Conservation (phyloP, 2,329 filamentous ascomycete species). For the Orbilia brochopaga region DNA sequence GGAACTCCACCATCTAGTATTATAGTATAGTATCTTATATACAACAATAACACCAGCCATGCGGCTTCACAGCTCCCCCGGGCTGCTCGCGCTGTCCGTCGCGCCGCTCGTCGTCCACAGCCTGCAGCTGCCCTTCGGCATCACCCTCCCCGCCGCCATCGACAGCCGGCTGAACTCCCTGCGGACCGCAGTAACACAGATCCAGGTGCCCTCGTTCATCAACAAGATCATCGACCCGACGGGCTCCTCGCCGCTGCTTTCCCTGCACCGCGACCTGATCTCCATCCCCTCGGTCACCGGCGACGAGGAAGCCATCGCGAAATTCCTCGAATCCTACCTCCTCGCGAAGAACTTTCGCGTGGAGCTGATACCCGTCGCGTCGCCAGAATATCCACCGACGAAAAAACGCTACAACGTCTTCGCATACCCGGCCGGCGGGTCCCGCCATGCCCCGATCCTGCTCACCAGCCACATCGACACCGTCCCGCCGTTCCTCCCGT, state of each 20-base stretch:
- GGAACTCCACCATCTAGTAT: not conserved
- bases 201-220: conserved; percentile 43
- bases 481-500: conserved; percentile 75
- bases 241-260: conserved; percentile 64
- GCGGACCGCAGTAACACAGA: conserved; percentile 26
- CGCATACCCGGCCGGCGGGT: conserved; percentile 65
- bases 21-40: not conserved
- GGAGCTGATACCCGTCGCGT: conserved; percentile 63
- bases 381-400: conserved; percentile 53
- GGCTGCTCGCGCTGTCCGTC: conserved; percentile 34
- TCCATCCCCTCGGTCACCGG: conserved; percentile 74
- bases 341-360: conserved; percentile 67
- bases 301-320: conserved; percentile 71
- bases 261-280: conserved; percentile 76
- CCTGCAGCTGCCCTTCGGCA: conserved; percentile 46
- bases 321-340: conserved; percentile 73
- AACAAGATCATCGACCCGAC: conserved; percentile 46
- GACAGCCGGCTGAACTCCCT: conserved; percentile 35
- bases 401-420: conserved; percentile 74
- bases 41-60: conserved; percentile 7
- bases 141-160: conserved; percentile 23
- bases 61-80: conserved; percentile 40
- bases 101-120: conserved; percentile 40
- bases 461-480: conserved; percentile 82
- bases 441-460: conserved; percentile 66